Evolutionary conservation across 108 stramenopile species (phyloP).

Genomic region (Pseudonitzschia pungens): DNA sequence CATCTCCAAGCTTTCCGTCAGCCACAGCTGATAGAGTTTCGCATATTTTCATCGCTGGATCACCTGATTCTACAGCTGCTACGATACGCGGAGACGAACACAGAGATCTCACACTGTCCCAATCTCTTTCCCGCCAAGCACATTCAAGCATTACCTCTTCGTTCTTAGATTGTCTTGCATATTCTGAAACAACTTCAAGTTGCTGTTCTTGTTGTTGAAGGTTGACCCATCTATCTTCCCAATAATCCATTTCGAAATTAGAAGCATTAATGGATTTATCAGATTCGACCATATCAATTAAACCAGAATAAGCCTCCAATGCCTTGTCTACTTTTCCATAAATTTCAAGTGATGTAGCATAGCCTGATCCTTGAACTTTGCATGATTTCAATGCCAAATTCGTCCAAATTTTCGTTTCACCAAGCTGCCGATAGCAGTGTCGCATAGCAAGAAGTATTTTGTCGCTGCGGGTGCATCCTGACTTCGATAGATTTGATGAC

Average conservation of each 20-base stretch:
- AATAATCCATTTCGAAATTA: conserved; percentile 78
- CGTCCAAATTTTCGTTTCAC: conserved; percentile 54
- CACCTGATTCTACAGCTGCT: conserved; percentile 64
- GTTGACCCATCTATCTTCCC: conserved; percentile 92
- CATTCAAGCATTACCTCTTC: conserved; percentile 78
- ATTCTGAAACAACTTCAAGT: conserved; percentile 79
- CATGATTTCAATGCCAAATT: conserved; percentile 52
- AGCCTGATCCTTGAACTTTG: conserved; percentile 41
- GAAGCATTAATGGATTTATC: conserved; percentile 30
- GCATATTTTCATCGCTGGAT: conserved; percentile 67
- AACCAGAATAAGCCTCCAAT: conserved; percentile 50
- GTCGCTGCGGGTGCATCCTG: conserved; percentile 8
- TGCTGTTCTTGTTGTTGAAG: conserved; percentile 86
- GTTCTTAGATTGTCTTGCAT: conserved; percentile 59
- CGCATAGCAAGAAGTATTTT: conserved; percentile 46
- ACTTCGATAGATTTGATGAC: conserved; percentile 9
- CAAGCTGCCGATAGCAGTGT: conserved; percentile 54
- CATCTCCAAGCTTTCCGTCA: conserved; percentile 82
- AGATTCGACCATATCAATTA: conserved; percentile 55
- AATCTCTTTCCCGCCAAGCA: conserved; percentile 88
- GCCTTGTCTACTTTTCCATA: conserved; percentile 73
- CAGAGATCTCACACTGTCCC: conserved; percentile 71
- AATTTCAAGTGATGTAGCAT: conserved; percentile 68
- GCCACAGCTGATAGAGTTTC: conserved; percentile 79
- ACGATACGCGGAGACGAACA: conserved; percentile 52